Percentiles rank a stretch among this genome's conserved stretches.
phyloP scores from a whole-genome alignment of 495 filamentous ascomycete species.

The Clavariopsis aquatica region DNA sequence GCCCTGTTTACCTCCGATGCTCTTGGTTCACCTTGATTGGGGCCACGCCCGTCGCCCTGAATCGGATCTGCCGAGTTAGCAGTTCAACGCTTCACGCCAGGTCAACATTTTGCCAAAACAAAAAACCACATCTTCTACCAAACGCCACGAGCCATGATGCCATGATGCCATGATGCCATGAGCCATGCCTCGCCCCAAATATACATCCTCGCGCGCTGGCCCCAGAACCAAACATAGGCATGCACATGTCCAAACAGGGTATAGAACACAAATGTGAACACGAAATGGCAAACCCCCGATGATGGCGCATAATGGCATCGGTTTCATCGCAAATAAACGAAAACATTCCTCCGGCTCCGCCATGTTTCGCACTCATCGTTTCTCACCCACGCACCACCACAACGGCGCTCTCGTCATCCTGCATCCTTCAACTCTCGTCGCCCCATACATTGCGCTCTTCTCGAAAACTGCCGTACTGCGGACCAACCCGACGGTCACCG shows the following conservation, averaged over 20 bases:
- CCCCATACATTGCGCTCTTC: conserved; percentile 41
- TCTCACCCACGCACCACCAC: not conserved
- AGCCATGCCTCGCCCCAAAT: not conserved
- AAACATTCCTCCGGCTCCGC: conserved; percentile 7
- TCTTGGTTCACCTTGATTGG: not conserved
- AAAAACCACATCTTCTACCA: not conserved
- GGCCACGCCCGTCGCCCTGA: too few relatives aligned
- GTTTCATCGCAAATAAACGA: conserved; percentile 27
- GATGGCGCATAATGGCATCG: not conserved
- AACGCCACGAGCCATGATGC: not conserved
- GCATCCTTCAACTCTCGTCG: conserved; percentile 14
- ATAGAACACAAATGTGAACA: conserved; percentile 23
- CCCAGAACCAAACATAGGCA: too few relatives aligned
- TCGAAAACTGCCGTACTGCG: conserved; percentile 40
- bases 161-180: too few relatives aligned
- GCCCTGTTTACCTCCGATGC: not conserved
- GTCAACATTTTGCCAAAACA: not conserved
- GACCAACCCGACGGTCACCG: conserved; percentile 18
- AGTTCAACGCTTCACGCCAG: not conserved
- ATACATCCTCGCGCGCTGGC: not conserved
- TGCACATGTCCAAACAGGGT: conserved; percentile 18
- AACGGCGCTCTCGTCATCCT: conserved; percentile 16
- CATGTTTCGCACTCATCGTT: conserved; percentile 12
- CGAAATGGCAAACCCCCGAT: conserved; percentile 5
- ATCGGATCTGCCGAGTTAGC: not conserved